These are phyloP conservation scores for Pythium sukuiense DNA, from an alignment of 352 stramenopile species.

Conservation along the genomic window DNA sequence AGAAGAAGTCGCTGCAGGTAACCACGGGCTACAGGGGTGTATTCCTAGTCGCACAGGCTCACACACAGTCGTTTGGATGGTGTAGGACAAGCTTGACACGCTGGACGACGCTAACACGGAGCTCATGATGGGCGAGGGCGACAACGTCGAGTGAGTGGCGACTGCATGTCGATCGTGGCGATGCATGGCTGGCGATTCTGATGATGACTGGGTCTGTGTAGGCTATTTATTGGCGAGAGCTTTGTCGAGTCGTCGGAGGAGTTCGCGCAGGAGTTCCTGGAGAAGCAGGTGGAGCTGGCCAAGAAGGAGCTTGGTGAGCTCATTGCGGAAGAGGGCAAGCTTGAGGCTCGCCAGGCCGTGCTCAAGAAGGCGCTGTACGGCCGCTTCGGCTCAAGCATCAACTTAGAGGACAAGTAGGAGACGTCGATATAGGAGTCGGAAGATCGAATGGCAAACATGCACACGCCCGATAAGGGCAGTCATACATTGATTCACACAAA, in stretches of 20 bases:
- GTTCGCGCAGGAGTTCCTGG: constrained; percentile 92
- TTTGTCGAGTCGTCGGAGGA: constrained; percentile 96
- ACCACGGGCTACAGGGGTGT: neutral
- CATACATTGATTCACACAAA: neutral
- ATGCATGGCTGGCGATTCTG: too few species aligned
- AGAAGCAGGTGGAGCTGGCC: constrained; percentile 84
- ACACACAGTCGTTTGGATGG: neutral
- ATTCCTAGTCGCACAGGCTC: neutral
- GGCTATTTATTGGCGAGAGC: constrained; percentile 93
- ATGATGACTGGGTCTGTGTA: constrained; percentile 19
- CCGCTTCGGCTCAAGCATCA: constrained; percentile 96
- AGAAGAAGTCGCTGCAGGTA: constrained; percentile 90
- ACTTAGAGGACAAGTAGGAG: constrained; percentile 92
- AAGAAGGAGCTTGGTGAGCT: constrained; percentile 86
- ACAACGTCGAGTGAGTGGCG: constrained; percentile 67
- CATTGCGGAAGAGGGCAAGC: constrained; percentile 79
- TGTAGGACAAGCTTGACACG: constrained; percentile 93
- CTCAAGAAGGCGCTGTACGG: constrained; percentile 96
- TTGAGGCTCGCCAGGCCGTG: constrained; percentile 89
- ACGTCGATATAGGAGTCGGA: neutral
- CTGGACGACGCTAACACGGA: constrained; percentile 97
- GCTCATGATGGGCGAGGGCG: constrained; percentile 95
- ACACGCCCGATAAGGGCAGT: neutral
- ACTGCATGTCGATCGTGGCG: too few species aligned
- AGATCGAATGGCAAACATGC: neutral